A percentile compares a stretch with the other conserved stretches of the same genome.
phyloP scores from a whole-genome alignment of 768 basidiomycete species.

The Psilocybe subaeruginosa region DNA sequence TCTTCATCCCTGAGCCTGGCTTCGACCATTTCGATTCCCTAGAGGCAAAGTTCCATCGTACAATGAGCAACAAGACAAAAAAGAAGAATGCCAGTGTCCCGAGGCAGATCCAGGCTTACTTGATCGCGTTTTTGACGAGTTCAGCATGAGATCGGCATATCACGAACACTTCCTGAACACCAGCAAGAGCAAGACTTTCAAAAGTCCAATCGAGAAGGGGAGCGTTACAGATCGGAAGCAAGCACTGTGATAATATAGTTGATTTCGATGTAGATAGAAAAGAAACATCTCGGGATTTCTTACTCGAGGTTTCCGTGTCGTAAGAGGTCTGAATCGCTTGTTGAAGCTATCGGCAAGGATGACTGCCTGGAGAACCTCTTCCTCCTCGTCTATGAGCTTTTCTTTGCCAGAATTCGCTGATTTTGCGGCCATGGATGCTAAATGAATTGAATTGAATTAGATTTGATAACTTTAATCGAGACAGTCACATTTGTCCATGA shows the following conservation, averaged over 20 bases:
- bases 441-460: conserved; percentile 15
- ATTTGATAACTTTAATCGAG: not conserved
- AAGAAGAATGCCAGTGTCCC: not conserved
- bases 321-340: conserved; percentile 90
- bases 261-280: conserved; percentile 18
- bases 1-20: conserved; percentile 77
- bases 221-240: conserved; percentile 93
- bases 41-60: no score
- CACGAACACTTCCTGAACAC: conserved; percentile 95
- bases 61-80: conserved; percentile 7
- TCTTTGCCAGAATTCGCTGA: conserved; percentile 55
- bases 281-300: conserved; percentile 28
- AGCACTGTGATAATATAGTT: conserved; percentile 55
- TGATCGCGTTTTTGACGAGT: conserved; percentile 82
- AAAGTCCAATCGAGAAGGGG: conserved; percentile 96
- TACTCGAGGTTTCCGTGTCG: conserved; percentile 84
- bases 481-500: conserved; percentile 20
- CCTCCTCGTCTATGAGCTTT: conserved; percentile 68
- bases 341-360: conserved; percentile 97
- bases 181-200: conserved; percentile 91
- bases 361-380: conserved; percentile 91
- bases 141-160: conserved; percentile 91
- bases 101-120: conserved; percentile 47
- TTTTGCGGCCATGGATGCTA: conserved; percentile 66
- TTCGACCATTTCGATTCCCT: conserved; percentile 89